A percentile compares a stretch with the other conserved stretches of the same genome.
Evolutionary conservation across 495 filamentous ascomycete species (phyloP).

Genomic region (Cenococcum geophilum): DNA sequence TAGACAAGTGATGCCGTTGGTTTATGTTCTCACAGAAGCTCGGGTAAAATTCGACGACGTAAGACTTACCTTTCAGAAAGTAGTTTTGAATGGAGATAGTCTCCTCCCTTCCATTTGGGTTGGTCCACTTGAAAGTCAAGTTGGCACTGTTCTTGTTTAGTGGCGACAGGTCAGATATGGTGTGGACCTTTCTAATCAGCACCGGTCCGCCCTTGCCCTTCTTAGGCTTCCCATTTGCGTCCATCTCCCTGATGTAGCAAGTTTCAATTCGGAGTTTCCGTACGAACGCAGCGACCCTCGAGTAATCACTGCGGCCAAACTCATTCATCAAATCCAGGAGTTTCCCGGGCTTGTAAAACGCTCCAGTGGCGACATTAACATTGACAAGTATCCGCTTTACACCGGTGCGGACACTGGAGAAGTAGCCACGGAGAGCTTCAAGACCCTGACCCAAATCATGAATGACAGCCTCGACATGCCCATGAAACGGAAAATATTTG

Average conservation of each 20-base stretch:
- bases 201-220: constrained; percentile 7
- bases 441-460: constrained; percentile 38
- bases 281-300: constrained; percentile 22
- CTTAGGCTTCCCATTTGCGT: constrained; percentile 15
- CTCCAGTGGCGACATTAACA: constrained; percentile 43
- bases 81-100: constrained; percentile 26
- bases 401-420: constrained; percentile 43
- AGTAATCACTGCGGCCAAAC: constrained; percentile 7
- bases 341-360: constrained; percentile 40
- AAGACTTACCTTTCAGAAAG: constrained; percentile 25
- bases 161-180: constrained; percentile 8
- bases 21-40: no score
- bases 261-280: constrained; percentile 27
- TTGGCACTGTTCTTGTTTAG: constrained; percentile 6
- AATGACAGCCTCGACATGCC: constrained; percentile 14
- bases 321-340: constrained; percentile 32
- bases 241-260: constrained; percentile 24
- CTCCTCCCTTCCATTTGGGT: constrained; percentile 19
- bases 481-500: constrained; percentile 30
- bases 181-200: constrained; percentile 19
- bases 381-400: constrained; percentile 44
- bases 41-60: not conserved
- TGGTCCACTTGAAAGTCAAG: constrained; percentile 10
- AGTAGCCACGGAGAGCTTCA: constrained; percentile 45
- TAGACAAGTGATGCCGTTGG: no score